These are phyloP conservation scores for Cryphonectria carpinicola DNA, from an alignment of 2,329 filamentous ascomycete genomes.

Conservation along the genomic window DNA sequence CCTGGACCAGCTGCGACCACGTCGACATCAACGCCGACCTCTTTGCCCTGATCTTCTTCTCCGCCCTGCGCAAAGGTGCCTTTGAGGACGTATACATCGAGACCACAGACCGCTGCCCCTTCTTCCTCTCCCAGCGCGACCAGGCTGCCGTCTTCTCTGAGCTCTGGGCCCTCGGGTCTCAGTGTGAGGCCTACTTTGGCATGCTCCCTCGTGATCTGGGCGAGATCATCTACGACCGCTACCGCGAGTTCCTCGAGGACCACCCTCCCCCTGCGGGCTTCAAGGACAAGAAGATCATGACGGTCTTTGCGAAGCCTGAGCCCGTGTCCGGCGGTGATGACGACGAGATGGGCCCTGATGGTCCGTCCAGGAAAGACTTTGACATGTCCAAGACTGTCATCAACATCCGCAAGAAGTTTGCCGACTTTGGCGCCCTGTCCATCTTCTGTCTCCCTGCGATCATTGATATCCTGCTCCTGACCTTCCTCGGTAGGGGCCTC, in stretches of 20 bases:
- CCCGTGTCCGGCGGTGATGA: conserved; percentile 6
- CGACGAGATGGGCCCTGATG: conserved; percentile 29
- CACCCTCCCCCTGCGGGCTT: conserved; percentile 35
- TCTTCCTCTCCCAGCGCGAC: conserved; percentile 64
- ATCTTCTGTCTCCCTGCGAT: conserved; percentile 67
- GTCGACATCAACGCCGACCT: conserved; percentile 57
- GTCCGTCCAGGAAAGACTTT: conserved; percentile 30
- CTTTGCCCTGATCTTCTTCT: conserved; percentile 61
- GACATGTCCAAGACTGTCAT: conserved; percentile 29
- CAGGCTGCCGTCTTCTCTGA: conserved; percentile 68
- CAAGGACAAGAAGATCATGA: conserved; percentile 39
- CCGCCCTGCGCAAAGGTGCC: conserved; percentile 56
- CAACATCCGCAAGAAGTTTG: conserved; percentile 37
- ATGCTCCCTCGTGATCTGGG: conserved; percentile 54
- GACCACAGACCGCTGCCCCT: conserved; percentile 63
- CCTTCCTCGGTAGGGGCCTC: conserved; percentile 61
- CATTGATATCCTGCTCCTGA: conserved; percentile 63
- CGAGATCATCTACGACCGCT: conserved; percentile 43
- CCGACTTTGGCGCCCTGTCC: conserved; percentile 58
- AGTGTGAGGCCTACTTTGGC: conserved; percentile 66
- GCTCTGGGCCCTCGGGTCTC: conserved; percentile 64
- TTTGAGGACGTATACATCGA: conserved; percentile 67
- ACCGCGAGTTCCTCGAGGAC: conserved; percentile 35
- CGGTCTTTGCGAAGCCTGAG: conserved; percentile 40
- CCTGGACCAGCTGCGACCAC: conserved; percentile 32